These are phyloP conservation scores for Tulasnella sp. DNA, from an alignment of 768 basidiomycete genomes.

Conservation along the genomic window DNA sequence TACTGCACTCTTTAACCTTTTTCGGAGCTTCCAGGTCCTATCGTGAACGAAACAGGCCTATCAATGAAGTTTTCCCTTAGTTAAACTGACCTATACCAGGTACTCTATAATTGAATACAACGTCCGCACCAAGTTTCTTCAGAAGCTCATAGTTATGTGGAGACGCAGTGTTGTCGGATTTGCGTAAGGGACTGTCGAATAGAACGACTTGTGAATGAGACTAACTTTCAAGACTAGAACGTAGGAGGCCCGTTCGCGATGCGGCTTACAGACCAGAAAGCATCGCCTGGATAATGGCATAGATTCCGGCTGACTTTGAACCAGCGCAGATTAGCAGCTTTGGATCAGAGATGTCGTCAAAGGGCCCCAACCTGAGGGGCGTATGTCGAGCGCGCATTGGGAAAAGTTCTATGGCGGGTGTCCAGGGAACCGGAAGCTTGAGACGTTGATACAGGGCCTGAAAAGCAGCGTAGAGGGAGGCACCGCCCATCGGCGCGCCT, in stretches of 20 bases:
- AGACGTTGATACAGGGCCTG: conserved; percentile 19
- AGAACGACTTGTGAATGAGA: too few relatives aligned
- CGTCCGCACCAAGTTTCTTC: conserved; percentile 34
- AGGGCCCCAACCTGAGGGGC: neutral
- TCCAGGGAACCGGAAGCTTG: conserved; percentile 17
- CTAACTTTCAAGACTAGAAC: neutral
- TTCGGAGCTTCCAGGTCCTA: conserved; percentile 16
- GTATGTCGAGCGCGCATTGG: conserved; percentile 7
- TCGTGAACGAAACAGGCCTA: neutral
- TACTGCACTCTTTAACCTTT: conserved; percentile 20
- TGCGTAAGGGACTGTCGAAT: neutral
- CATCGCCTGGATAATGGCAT: conserved; percentile 34
- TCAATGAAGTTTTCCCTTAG: neutral
- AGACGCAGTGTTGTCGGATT: conserved; percentile 28
- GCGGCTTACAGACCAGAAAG: conserved; percentile 35
- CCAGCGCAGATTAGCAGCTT: conserved; percentile 19
- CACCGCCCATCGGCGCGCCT: conserved; percentile 20
- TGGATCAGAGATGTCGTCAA: neutral
- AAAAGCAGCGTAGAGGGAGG: conserved; percentile 19
- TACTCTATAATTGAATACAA: conserved; percentile 30
- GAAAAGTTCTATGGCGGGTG: conserved; percentile 6
- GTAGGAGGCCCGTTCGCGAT: conserved; percentile 19
- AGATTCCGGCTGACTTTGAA: conserved; percentile 25
- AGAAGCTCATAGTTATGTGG: conserved; percentile 30
- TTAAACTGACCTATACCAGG: neutral